Evolutionary conservation across 2,329 filamentous ascomycete species (phyloP), one percentile per base, ranked within the genome.

Genomic region (Fusarium torreyae): DNA sequence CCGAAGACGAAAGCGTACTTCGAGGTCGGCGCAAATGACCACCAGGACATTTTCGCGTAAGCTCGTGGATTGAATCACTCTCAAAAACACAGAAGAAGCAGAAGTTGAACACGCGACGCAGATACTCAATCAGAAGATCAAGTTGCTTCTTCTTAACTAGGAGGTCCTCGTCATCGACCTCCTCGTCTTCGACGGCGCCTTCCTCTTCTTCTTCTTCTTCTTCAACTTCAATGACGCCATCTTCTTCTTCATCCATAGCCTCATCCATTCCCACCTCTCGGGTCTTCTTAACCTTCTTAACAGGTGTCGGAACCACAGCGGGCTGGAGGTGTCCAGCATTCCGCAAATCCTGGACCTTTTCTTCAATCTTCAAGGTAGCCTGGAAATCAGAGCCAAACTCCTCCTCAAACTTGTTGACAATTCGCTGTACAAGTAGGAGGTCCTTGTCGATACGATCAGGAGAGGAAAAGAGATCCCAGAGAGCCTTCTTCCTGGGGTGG

Each of bases 61-160:
- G 85, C 81, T 99, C 96, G 76, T 99, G 96, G 22, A 98, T 91
- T 0, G 95, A 98, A 79, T 99, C 96, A 76, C 94, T 96, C 81
- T 99, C 96, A 73, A 99, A 98, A 7, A 99, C 97, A 79, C 96
- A 99, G 84, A 98, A 99, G 85, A 99, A 98, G 84, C 96, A 99
- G 82, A 99, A 98, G 81, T 96, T 98, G 86, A 97, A 97, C 53
- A 99, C 96, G 17, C 96, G 91, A 53, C 96, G 94, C 63, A 99
- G 87, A 78, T 99, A 99, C 81, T 99, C 96, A 54, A 98, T 96
- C 79, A 97, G 87, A 36, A 99, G 85, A 81, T 99, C 96, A 50
- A 99, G 88, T 76, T 96, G 94, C 85, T 99, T 98, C 87, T 98
- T 98, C 85, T 97, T 96, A 40, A 91, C 87, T 56, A 98, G 80